Evolutionary conservation across 179 eudicot genomes (phyloP).

Genomic region (Pouteria campechiana): DNA sequence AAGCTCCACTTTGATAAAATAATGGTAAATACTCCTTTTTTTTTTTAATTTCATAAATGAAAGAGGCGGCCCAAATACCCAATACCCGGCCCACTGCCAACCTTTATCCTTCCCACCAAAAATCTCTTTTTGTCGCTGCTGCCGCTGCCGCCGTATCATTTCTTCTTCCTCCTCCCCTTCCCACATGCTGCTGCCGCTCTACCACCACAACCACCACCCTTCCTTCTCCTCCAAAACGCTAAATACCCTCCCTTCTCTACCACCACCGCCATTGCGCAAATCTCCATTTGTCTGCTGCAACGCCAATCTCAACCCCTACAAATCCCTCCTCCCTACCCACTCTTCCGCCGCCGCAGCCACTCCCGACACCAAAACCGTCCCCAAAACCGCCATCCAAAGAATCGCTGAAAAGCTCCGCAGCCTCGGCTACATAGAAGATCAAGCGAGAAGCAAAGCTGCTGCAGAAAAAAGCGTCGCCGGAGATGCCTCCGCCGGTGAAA

Average conservation of each 20-base stretch:
- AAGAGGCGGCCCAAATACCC: too few species aligned
- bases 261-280: neutral
- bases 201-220: conserved; percentile 9
- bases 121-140: too few species aligned
- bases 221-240: conserved; percentile 19
- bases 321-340: conserved; percentile 9
- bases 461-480: neutral
- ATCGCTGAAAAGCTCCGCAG: conserved; percentile 87
- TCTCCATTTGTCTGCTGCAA: too few species aligned
- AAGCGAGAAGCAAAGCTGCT: neutral
- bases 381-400: conserved; percentile 78
- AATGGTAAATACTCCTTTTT: too few species aligned
- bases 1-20: too few species aligned
- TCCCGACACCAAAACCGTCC: conserved; percentile 16
- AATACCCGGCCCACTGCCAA: too few species aligned
- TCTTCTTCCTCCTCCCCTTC: too few species aligned
- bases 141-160: too few species aligned
- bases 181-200: conserved; percentile 16
- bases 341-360: conserved; percentile 15
- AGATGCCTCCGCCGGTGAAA: conserved; percentile 40
- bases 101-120: too few species aligned
- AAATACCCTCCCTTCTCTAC: conserved; percentile 13
- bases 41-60: too few species aligned
- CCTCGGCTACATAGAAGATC: conserved; percentile 61
- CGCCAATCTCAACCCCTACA: conserved; percentile 6